A percentile compares a stretch with the other conserved stretches of the same genome.
These are phyloP conservation scores for Claviceps capensis DNA, from an alignment of 2,329 filamentous ascomycete genomes.

Conservation along the genomic window DNA sequence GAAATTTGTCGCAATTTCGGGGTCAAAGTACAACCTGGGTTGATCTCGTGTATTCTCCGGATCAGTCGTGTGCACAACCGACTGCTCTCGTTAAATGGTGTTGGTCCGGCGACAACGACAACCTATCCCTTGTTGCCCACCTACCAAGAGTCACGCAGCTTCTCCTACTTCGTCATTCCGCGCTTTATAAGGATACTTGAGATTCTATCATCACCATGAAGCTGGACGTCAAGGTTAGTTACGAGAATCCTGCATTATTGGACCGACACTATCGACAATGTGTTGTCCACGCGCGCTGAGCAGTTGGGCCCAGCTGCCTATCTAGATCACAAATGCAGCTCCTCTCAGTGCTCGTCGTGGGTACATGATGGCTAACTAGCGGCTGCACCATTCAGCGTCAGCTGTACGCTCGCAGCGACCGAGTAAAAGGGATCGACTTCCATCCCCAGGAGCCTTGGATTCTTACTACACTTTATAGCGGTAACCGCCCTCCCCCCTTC, in stretches of 20 bases:
- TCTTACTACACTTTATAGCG: conserved; percentile 90
- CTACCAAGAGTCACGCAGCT: conserved; percentile 1
- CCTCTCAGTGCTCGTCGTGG: background rate
- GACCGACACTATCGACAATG: background rate
- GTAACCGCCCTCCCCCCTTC: conserved; percentile 27
- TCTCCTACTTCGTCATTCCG: background rate
- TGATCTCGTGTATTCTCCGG: background rate
- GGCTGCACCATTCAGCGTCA: conserved; percentile 21
- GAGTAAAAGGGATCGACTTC: conserved; percentile 95
- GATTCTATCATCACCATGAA: conserved; percentile 20
- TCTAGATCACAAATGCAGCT: background rate
- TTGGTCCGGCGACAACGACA: conserved; percentile 1
- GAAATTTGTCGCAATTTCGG: background rate
- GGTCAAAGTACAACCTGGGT: background rate
- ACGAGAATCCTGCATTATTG: background rate
- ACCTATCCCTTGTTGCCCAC: background rate
- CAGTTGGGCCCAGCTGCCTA: conserved; percentile 6
- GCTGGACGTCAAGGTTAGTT: conserved; percentile 28
- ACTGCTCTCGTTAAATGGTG: conserved; percentile 3
- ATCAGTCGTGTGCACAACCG: background rate
- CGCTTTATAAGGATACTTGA: background rate
- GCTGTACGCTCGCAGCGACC: conserved; percentile 67
- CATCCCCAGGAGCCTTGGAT: conserved; percentile 96
- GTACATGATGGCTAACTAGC: background rate
- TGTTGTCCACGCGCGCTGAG: background rate